Base-by-base conservation (phyloP, 116 monocot species). In the Dioscorea cayenensis region DNA sequence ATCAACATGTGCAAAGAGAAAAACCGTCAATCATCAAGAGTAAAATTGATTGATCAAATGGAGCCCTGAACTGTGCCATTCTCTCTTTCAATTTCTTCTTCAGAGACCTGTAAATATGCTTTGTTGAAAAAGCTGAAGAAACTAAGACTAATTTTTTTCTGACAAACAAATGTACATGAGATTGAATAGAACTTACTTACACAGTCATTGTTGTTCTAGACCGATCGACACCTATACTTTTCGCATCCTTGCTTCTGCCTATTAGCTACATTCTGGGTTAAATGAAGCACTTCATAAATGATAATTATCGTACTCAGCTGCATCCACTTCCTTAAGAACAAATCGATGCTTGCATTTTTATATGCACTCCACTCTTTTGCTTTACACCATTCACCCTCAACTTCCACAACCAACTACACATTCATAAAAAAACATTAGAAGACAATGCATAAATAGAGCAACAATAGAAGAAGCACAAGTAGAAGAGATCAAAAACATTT, bases 281-380 rank as follows among this genome's bases (percentile, higher is more conserved):
- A 23, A 23, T 23, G 11, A 5, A 5, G 21, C 20, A 63, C 27
- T 37, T 36, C 2, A 22, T 25, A 13, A 17, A 36, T 59, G 20
- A 14, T 36, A 36, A 51, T 19, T 9, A 64, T 25, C 25, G 25
- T 25, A 25, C 25, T 25, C 25, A 25, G 25, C 25, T 25, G 25
- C 25, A 25, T 25, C 25, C 25, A 25, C 25, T 25, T 25, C 25
- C 25, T 25, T 25, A 25, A 25, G 25, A 25, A 25, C 25, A 25
- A 25, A 25, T 25, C 25, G 1, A 58, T 10, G 90, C 94, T 90
- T 87, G 84, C 94, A 95, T 66, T 95, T 85, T 88, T 37, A 95
- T 95, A 63, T 49, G 90, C 14, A 95, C 94, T 71, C 94, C 88
- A 79, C 94, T 95, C 77, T 59, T 90, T 73, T 95, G 94, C 51